These are phyloP conservation scores for Collybia nuda DNA, from an alignment of 768 basidiomycete genomes.

Conservation along the genomic window DNA sequence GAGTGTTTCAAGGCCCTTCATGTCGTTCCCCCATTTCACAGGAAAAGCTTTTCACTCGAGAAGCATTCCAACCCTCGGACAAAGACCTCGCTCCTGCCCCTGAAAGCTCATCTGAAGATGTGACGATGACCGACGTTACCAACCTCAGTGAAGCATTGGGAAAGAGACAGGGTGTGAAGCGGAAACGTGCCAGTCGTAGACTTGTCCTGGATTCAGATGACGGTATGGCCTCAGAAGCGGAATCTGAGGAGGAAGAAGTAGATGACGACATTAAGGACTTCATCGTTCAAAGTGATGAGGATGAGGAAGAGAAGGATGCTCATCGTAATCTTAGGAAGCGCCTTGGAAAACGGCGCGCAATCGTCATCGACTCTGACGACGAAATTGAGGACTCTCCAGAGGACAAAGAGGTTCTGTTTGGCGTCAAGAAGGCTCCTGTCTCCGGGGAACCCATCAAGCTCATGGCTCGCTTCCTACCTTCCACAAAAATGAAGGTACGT, in stretches of 20 bases:
- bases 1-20: slow-evolving; percentile 43
- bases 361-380: slow-evolving; percentile 44
- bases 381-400: slow-evolving; percentile 30
- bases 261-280: slow-evolving; percentile 51
- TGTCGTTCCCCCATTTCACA: slow-evolving; percentile 54
- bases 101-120: slow-evolving; percentile 23
- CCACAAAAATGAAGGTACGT: slow-evolving; percentile 73
- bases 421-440: slow-evolving; percentile 24
- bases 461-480: slow-evolving; percentile 60
- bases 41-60: slow-evolving; percentile 50
- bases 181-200: slow-evolving; percentile 13
- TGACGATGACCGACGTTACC: slow-evolving; percentile 28
- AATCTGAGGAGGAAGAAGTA: slow-evolving; percentile 32
- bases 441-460: slow-evolving; percentile 36
- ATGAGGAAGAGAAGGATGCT: slow-evolving; percentile 52
- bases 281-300: slow-evolving; percentile 52
- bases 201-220: slow-evolving; percentile 25
- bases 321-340: slow-evolving; percentile 36
- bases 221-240: slow-evolving; percentile 25
- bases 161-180: slow-evolving; percentile 17
- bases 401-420: slow-evolving; percentile 41
- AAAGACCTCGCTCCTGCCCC: slow-evolving; percentile 30
- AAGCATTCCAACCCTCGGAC: slow-evolving; percentile 62
- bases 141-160: slow-evolving; percentile 6
- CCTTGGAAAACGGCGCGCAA: slow-evolving; percentile 33